Base-by-base conservation (phyloP, 2,329 filamentous ascomycete genomes). In the Trichoderma sp. region DNA sequence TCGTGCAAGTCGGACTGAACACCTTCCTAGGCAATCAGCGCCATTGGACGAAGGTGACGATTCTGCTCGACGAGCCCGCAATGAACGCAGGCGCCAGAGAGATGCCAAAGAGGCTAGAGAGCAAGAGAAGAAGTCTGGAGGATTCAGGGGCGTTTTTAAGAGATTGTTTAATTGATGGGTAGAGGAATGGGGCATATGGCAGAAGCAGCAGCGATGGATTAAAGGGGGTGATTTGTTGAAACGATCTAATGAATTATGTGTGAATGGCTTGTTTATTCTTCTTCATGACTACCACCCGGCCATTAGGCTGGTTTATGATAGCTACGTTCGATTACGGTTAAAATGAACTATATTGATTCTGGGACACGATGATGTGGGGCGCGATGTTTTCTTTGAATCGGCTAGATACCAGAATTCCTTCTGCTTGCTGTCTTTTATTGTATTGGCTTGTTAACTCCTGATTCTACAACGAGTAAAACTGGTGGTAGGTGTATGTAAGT, bases 141-240 rank as follows among this genome's bases (percentile, higher is more conserved):
- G 79, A 1, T 68, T 82, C 66, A 77, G 77, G 69, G 77, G 75
- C 10, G 72, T 76, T n/a, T 76, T 81, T 46, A 82, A 79, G 75
- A 79, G 76, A 70, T 37, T 82, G 11, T 81, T 82, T 67, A 73
- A 71, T n/a, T 79, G 32, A 51, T 55, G 59, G 63, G 37, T 28
- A 26, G 59, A 37, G 39, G 52, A 43, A 55, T 39, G 34, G 59
- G 59, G 14, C 34, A 46, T 32, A 39, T 59, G 56, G 56, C 39
- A 49, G 14, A 51, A 49, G 46, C 55, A 37, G 55, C 68, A 52
- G 68, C 32, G 66, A 65, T 65, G 59, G 59, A 65, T 26, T 34
- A 43, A 32, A 39, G 66, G 39, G 24, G 52, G 13, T 59, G 43
- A 54, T 63, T 70, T 70, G 66, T 56, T 34, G 54, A 59, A 32